phyloP scores from a whole-genome alignment of 805 yeast genomes.

The Lipomyces kockii region DNA sequence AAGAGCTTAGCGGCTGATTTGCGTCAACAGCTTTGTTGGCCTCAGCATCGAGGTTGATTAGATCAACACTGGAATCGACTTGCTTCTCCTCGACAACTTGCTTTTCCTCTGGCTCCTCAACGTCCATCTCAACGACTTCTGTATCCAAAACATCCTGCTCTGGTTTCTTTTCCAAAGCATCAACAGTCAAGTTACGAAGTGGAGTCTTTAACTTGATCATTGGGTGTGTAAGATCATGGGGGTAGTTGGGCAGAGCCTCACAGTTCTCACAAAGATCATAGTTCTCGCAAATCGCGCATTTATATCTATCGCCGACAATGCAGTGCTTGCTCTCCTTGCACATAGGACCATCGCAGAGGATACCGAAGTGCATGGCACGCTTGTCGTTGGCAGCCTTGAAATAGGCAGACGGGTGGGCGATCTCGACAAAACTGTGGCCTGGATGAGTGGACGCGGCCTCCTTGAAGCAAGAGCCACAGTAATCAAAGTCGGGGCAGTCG shows the following conservation, averaged over 20 bases:
- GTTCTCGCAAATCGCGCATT: slow-evolving; percentile 55
- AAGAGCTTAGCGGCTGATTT: slow-evolving; percentile 10
- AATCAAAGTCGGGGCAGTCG: slow-evolving; percentile 55
- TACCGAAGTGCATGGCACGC: slow-evolving; percentile 25
- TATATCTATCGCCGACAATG: slow-evolving; percentile 52
- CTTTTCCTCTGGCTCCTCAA: slow-evolving; percentile 9
- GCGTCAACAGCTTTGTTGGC: neutral
- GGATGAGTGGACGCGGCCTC: slow-evolving; percentile 30
- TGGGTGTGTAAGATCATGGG: slow-evolving; percentile 37
- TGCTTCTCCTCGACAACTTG: slow-evolving; percentile 1
- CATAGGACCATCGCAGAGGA: slow-evolving; percentile 43
- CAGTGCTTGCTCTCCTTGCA: slow-evolving; percentile 33
- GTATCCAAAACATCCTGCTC: neutral
- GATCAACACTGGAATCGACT: slow-evolving; percentile 12
- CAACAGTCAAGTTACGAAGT: slow-evolving; percentile 12
- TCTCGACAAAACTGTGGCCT: slow-evolving; percentile 35
- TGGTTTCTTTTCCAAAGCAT: slow-evolving; percentile 9
- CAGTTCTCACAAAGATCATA: slow-evolving; percentile 55
- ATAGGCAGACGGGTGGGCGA: slow-evolving; percentile 21
- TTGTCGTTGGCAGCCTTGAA: neutral
- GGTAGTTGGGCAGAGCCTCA: slow-evolving; percentile 37
- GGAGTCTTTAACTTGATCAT: slow-evolving; percentile 45
- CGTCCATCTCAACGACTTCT: slow-evolving; percentile 2
- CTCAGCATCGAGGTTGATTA: neutral
- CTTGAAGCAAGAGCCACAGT: slow-evolving; percentile 49